Evolutionary conservation across 176 grass and related monocot species (phyloP), one percentile per base, ranked within the genome.

Genomic region (Chloris gayana): DNA sequence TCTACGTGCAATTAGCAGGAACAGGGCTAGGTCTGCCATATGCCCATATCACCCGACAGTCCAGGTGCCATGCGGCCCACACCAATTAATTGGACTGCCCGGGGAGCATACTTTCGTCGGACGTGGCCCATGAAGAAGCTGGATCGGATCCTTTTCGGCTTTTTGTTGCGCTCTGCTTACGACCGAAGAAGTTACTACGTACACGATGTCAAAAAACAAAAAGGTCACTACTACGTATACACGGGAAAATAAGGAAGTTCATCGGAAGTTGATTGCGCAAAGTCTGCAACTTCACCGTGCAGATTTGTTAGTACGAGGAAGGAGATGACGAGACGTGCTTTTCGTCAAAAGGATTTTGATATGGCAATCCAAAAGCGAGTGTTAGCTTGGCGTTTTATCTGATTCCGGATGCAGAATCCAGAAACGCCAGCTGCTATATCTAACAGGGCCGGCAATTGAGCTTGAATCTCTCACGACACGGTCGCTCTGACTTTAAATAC

Each of bases 21-120:
- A 7, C 15, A 42, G 17, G 53, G 3, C 24, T 47, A 22, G 60
- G 60, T 49, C 39, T 47, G 39, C 26, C 70, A 33, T 14, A 5
- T 14, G 19, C 31, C 39, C 58, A 33, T 9, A 9, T 7, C 6
- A 34, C 29, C 58, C 15, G 45, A 73, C 80, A 82, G 59, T 25
- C 30, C 42, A 73, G 69, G 42, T 73, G 80, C 69, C 41, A 27
- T 17, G 10, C 69, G 76, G 76, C 76, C 76, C 76, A 66, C 76
- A 34, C 62, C 29, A 42, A 50, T 1, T 78, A 37, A 64, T 51
- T 64, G 80, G 57, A 37, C 54, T 34, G 39, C 67, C 9, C 11
- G 21, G 41, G 80, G 60, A 74, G 15, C 70, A 64, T 21, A 22
- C n/a, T 67, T 79, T 67, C 45, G 45, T 63, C 50, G 27, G 76